phyloP scores from a whole-genome alignment of 2,329 filamentous ascomycete species.

The Akanthomyces uredinophilus region DNA sequence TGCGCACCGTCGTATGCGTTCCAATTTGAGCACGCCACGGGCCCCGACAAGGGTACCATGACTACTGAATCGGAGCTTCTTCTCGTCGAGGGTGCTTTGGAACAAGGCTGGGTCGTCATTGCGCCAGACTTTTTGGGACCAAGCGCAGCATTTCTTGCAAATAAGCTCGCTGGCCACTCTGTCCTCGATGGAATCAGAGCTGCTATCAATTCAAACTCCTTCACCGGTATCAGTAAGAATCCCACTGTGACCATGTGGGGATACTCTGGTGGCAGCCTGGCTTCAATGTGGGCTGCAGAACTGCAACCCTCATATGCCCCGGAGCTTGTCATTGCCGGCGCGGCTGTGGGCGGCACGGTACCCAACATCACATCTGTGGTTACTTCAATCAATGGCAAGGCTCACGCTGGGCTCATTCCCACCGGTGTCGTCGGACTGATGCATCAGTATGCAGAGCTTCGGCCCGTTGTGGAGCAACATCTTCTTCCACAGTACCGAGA shows the following conservation, averaged over 20 bases:
- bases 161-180: conserved; percentile 35
- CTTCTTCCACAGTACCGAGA: conserved; percentile 19
- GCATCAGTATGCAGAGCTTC: conserved; percentile 21
- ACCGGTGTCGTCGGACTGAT: conserved; percentile 21
- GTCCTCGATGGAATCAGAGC: conserved; percentile 41
- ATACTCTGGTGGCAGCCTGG: conserved; percentile 24
- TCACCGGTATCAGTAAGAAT: conserved; percentile 27
- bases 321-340: conserved; percentile 22
- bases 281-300: conserved; percentile 22
- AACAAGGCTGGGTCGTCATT: conserved; percentile 41
- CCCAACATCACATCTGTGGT: conserved; percentile 19
- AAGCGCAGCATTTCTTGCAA: conserved; percentile 37
- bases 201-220: conserved; percentile 24
- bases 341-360: conserved; percentile 23
- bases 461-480: conserved; percentile 15
- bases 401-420: conserved; percentile 20
- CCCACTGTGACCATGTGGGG: conserved; percentile 41
- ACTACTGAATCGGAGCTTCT: conserved; percentile 21
- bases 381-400: conserved; percentile 17
- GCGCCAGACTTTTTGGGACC: conserved; percentile 44
- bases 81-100: conserved; percentile 26
- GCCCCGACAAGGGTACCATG: conserved; percentile 34
- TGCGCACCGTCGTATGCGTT: conserved; percentile 25
- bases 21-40: conserved; percentile 16
- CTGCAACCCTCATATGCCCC: conserved; percentile 24